These are phyloP conservation scores for Terana coerulea DNA, from an alignment of 768 basidiomycete species.

Conservation along the genomic window DNA sequence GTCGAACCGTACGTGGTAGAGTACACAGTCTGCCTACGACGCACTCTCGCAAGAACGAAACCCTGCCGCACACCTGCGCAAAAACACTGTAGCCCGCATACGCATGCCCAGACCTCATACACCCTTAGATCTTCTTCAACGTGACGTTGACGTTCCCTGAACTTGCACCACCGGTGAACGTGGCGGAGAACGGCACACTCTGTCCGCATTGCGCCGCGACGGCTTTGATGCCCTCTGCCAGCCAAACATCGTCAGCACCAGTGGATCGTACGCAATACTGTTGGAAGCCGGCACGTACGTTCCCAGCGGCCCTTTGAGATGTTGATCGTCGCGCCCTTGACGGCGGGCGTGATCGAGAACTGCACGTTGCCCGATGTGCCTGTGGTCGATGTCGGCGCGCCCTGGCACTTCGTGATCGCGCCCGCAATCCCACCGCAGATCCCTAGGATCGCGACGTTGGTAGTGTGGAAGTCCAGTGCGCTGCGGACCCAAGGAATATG, in stretches of 20 bases:
- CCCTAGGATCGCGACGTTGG: slow-evolving; percentile 26
- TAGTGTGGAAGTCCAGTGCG: slow-evolving; percentile 22
- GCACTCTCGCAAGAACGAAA: no score
- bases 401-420: slow-evolving; percentile 25
- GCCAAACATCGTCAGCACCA: no score
- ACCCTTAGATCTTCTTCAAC: neutral
- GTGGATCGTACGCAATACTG: no score
- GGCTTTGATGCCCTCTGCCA: slow-evolving; percentile 22
- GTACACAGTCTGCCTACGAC: no score
- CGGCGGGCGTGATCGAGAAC: slow-evolving; percentile 23
- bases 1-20: no score
- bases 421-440: slow-evolving; percentile 29
- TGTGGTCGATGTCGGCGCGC: slow-evolving; percentile 21
- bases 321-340: slow-evolving; percentile 22
- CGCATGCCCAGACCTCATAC: no score
- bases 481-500: slow-evolving; percentile 4
- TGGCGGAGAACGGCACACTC: slow-evolving; percentile 25
- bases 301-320: slow-evolving; percentile 29
- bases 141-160: slow-evolving; percentile 22
- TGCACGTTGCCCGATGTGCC: slow-evolving; percentile 21
- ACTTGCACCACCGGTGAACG: slow-evolving; percentile 19
- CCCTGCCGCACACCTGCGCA: no score
- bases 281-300: neutral
- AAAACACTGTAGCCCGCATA: no score
- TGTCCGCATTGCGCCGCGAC: slow-evolving; percentile 23